Conservation (phyloP, 768 basidiomycete species). For the Hygrophoropsis aurantiaca region DNA sequence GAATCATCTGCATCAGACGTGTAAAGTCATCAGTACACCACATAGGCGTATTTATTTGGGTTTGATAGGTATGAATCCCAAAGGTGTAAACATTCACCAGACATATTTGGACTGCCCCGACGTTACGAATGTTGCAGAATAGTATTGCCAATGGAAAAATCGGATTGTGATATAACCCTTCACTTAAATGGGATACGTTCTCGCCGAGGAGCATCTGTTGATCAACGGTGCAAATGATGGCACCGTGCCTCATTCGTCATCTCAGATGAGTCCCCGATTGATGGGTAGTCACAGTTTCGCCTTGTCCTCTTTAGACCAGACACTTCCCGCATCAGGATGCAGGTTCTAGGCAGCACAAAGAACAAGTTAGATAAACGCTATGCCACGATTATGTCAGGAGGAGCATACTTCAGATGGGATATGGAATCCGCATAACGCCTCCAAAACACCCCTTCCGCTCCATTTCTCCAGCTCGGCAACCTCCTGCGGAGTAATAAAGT, state of each 20-base stretch:
- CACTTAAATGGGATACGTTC: too few species aligned
- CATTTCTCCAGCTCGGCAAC: slow-evolving; percentile 61
- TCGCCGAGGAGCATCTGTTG: too few species aligned
- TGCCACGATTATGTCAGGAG: slow-evolving; percentile 11
- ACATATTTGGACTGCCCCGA: too few species aligned
- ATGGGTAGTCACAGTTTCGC: too few species aligned
- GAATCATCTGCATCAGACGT: slow-evolving; percentile 11
- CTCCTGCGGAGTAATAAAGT: slow-evolving; percentile 71
- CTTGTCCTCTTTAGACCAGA: slow-evolving; percentile 38
- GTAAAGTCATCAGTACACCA: slow-evolving; percentile 2
- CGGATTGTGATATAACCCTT: too few species aligned
- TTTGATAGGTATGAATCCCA: too few species aligned
- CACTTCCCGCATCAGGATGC: slow-evolving; percentile 54
- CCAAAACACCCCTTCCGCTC: slow-evolving; percentile 59
- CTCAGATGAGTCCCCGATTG: too few species aligned
- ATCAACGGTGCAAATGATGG: too few species aligned
- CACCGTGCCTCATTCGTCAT: too few species aligned
- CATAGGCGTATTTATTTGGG: background rate
- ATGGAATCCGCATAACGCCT: slow-evolving; percentile 49
- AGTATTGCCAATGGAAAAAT: too few species aligned
- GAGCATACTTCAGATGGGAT: slow-evolving; percentile 52
- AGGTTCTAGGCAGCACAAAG: slow-evolving; percentile 38
- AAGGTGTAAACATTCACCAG: too few species aligned
- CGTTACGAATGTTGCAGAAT: too few species aligned
- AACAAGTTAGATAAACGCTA: slow-evolving; percentile 9